Evolutionary conservation across 2,329 filamentous ascomycete genomes (phyloP).

Genomic region (Penicillium sp.): DNA sequence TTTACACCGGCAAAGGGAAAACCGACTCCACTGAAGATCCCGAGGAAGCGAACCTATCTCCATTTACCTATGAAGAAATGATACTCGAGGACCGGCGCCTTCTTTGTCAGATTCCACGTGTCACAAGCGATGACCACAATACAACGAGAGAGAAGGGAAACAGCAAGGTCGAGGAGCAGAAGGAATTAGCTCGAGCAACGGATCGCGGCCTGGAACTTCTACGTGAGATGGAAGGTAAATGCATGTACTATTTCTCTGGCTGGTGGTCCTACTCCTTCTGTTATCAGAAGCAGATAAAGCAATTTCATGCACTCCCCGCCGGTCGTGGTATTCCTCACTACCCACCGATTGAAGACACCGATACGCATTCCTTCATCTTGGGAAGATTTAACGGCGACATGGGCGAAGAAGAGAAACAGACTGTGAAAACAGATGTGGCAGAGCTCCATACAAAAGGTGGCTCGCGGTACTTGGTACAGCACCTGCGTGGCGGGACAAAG

Average conservation of each 20-base stretch:
- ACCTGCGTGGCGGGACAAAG: constrained; percentile 71
- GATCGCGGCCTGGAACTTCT: constrained; percentile 78
- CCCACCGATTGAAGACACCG: constrained; percentile 74
- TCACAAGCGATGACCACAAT: constrained; percentile 63
- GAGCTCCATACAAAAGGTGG: constrained; percentile 80
- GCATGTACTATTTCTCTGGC: constrained; percentile 78
- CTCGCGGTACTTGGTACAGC: constrained; percentile 81
- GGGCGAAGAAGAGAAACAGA: constrained; percentile 33
- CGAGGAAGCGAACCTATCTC: constrained; percentile 7
- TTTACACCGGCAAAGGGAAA: constrained; percentile 22
- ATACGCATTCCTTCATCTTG: constrained; percentile 72
- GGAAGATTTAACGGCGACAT: constrained; percentile 54
- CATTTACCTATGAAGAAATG: constrained; percentile 67
- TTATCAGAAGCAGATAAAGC: constrained; percentile 80
- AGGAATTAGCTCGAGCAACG: constrained; percentile 74
- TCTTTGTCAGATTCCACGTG: constrained; percentile 78
- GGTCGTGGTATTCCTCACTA: constrained; percentile 64
- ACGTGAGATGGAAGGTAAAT: constrained; percentile 71
- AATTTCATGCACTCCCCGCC: constrained; percentile 81
- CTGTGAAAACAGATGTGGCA: constrained; percentile 47
- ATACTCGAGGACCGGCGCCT: constrained; percentile 68
- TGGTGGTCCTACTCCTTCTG: constrained; percentile 98
- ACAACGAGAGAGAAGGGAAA: constrained; percentile 61
- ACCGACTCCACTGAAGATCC: constrained; percentile 60
- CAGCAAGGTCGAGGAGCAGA: constrained; percentile 67